These are phyloP conservation scores for Polyporus tsugae DNA, from an alignment of 1,284 basidiomycete genomes.

Conservation along the genomic window DNA sequence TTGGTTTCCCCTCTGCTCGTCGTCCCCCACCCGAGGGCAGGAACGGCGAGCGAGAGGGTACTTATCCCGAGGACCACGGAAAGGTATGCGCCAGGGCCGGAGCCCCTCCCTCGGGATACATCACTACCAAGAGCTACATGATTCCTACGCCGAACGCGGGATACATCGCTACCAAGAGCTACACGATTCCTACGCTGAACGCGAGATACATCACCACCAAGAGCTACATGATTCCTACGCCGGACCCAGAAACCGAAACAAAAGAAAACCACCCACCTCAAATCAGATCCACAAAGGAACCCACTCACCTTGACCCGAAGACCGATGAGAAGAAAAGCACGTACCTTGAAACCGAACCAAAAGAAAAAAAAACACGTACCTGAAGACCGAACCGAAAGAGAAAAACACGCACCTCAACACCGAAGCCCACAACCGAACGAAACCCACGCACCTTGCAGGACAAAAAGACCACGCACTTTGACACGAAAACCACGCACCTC, in stretches of 20 bases:
- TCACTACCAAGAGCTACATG: neutral
- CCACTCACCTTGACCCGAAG: too few species aligned
- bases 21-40: neutral
- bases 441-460: neutral
- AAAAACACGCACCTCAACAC: neutral
- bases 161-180: too few species aligned
- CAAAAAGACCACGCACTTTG: neutral
- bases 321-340: too few species aligned
- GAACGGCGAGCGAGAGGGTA: conserved; percentile 2
- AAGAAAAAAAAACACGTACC: too few species aligned
- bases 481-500: neutral
- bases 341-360: too few species aligned
- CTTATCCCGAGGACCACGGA: conserved; percentile 6
- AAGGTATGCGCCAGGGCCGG: conserved; percentile 3
- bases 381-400: neutral
- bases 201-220: too few species aligned
- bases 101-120: conserved; percentile 4
- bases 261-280: too few species aligned
- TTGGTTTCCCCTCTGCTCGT: conserved; percentile 6
- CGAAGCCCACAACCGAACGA: neutral
- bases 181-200: too few species aligned
- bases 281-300: too few species aligned
- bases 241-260: too few species aligned
- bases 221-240: too few species aligned
- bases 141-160: neutral